phyloP scores from a whole-genome alignment of 108 stramenopile species.

The Nannochloropsis granulata region DNA sequence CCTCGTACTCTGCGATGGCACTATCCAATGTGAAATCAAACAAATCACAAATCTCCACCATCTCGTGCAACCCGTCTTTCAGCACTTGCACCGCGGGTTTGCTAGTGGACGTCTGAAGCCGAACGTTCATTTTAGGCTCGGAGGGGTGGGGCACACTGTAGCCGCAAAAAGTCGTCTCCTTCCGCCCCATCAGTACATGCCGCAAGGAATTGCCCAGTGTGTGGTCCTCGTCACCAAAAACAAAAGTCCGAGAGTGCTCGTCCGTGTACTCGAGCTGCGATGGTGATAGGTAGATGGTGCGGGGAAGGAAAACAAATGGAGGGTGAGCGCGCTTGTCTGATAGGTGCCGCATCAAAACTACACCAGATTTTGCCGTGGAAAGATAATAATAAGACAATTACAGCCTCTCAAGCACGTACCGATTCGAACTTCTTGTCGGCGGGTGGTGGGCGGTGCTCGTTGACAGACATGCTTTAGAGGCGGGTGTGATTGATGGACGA shows the following conservation, averaged over 20 bases:
- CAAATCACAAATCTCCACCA: constrained; percentile 23
- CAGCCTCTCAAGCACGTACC: not conserved
- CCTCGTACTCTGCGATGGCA: not conserved
- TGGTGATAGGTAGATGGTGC: not conserved
- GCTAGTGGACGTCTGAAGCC: constrained; percentile 56
- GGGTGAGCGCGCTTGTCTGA: not conserved
- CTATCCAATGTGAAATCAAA: constrained; percentile 3
- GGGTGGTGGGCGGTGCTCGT: constrained; percentile 20
- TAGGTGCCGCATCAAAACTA: not conserved
- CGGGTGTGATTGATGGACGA: not conserved
- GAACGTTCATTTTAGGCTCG: constrained; percentile 79
- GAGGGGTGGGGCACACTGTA: constrained; percentile 89
- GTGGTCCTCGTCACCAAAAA: constrained; percentile 81
- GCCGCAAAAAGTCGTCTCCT: constrained; percentile 71
- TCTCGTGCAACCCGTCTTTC: constrained; percentile 21
- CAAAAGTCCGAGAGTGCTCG: constrained; percentile 55
- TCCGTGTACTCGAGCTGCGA: constrained; percentile 1
- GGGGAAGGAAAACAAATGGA: not conserved
- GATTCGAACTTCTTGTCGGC: constrained; percentile 23
- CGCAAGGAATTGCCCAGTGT: constrained; percentile 83
- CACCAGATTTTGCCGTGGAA: not conserved
- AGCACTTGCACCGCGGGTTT: constrained; percentile 24
- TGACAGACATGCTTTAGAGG: constrained; percentile 10
- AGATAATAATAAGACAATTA: constrained; percentile 3
- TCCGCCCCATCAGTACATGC: constrained; percentile 56